These are phyloP conservation scores for Podila horticola DNA, from an alignment of 192 early-diverging fungal species.

Conservation along the genomic window DNA sequence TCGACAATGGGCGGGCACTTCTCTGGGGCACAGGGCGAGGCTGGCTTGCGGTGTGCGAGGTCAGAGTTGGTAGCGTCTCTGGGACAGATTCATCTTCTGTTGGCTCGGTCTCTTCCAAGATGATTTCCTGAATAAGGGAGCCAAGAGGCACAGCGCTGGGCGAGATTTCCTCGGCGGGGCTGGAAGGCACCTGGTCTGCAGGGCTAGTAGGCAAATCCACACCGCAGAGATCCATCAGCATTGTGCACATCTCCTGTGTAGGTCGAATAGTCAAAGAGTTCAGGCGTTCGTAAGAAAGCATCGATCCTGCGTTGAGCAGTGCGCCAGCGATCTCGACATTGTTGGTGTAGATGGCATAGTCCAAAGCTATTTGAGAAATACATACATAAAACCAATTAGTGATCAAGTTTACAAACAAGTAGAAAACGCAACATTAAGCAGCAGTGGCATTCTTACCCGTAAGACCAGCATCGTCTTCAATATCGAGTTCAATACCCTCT, in stretches of 20 bases:
- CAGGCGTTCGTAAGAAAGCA: slow-evolving; percentile 35
- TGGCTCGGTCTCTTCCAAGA: slow-evolving; percentile 9
- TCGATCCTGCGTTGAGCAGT: slow-evolving; percentile 33
- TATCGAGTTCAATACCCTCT: slow-evolving; percentile 48
- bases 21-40: not conserved
- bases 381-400: not conserved
- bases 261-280: slow-evolving; percentile 21
- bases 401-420: too few species aligned
- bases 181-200: not conserved
- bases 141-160: not conserved
- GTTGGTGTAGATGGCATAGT: slow-evolving; percentile 47
- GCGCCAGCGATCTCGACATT: slow-evolving; percentile 37
- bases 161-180: not conserved
- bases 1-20: slow-evolving; percentile 26
- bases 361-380: slow-evolving; percentile 18
- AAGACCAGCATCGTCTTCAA: slow-evolving; percentile 42
- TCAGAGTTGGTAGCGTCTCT: not conserved
- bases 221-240: slow-evolving; percentile 28
- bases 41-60: not conserved
- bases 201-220: slow-evolving; percentile 11
- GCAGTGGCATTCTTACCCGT: slow-evolving; percentile 27
- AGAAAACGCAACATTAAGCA: too few species aligned
- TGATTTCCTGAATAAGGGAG: slow-evolving; percentile 15
- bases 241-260: slow-evolving; percentile 10
- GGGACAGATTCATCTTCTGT: not conserved